Percentiles rank a stretch among this genome's conserved stretches.
These are phyloP conservation scores for Berberis thunbergii DNA, from an alignment of 164 flowering plant species.

Conservation along the genomic window DNA sequence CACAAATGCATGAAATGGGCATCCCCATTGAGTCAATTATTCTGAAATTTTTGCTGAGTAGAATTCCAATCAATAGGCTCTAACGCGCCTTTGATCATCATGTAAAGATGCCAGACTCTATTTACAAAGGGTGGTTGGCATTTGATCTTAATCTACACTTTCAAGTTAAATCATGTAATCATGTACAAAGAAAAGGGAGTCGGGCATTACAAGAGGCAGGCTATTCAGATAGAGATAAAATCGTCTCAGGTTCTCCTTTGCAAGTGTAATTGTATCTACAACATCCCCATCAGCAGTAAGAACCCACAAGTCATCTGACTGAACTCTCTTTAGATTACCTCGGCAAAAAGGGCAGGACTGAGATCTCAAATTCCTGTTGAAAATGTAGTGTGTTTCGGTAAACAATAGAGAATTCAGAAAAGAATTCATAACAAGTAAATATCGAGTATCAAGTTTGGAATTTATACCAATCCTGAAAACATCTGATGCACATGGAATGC, in stretches of 20 bases:
- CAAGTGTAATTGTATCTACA: conserved; percentile 43
- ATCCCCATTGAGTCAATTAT: neutral
- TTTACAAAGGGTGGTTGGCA: conserved; percentile 24
- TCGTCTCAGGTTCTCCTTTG: conserved; percentile 49
- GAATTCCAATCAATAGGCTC: neutral
- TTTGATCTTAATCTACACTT: neutral
- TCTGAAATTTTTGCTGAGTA: conserved; percentile 9
- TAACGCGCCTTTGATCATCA: neutral
- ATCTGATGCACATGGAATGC: conserved; percentile 58
- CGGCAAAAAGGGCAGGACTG: conserved; percentile 90
- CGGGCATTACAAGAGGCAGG: conserved; percentile 43
- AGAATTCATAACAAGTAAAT: neutral
- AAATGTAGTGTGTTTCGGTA: neutral
- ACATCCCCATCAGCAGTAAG: conserved; percentile 48
- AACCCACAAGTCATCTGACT: conserved; percentile 69
- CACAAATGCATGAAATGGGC: neutral
- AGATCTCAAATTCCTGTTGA: conserved; percentile 56
- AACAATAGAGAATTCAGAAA: neutral
- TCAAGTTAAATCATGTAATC: conserved; percentile 55
- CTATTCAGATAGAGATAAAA: conserved; percentile 57
- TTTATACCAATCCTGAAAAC: conserved; percentile 62
- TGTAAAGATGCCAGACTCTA: conserved; percentile 1
- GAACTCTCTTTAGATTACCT: conserved; percentile 52
- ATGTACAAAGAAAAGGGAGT: conserved; percentile 31
- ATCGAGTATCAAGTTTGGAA: neutral